Evolutionary conservation across 805 yeast genomes (phyloP).

Genomic region (Candida nemodendra): DNA sequence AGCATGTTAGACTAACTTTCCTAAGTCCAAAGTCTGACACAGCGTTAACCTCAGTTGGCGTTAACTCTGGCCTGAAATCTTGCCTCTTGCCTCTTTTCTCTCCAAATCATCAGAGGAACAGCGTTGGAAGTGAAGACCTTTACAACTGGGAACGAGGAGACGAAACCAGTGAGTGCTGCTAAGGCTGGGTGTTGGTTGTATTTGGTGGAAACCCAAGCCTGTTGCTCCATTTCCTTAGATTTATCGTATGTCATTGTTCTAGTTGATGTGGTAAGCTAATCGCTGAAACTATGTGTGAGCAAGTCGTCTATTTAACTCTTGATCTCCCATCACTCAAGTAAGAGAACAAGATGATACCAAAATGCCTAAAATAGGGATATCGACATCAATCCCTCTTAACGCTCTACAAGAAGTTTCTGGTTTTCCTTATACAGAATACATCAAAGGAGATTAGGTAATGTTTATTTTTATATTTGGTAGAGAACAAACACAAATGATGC

Average conservation of each 20-base stretch:
- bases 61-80: constrained; percentile 19
- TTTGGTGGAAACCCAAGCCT: constrained; percentile 48
- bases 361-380: too few relatives aligned
- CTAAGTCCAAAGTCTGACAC: too few relatives aligned
- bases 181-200: constrained; percentile 53
- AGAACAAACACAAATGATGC: too few relatives aligned
- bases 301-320: too few relatives aligned
- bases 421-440: too few relatives aligned
- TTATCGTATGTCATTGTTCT: constrained; percentile 26
- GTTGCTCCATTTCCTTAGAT: constrained; percentile 39
- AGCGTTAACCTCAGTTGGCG: constrained; percentile 4
- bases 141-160: constrained; percentile 57
- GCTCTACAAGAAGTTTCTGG: too few relatives aligned
- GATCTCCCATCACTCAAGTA: too few relatives aligned
- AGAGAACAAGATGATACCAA: too few relatives aligned
- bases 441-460: too few relatives aligned
- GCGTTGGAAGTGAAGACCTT: constrained; percentile 61
- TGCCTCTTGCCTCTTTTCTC: constrained; percentile 37
- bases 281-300: not conserved
- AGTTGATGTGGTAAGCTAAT: constrained; percentile 2
- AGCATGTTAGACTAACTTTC: too few relatives aligned
- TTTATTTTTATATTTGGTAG: too few relatives aligned
- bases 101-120: constrained; percentile 53
- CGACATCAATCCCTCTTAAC: too few relatives aligned
- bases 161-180: constrained; percentile 56